Evolutionary conservation across 306 rosid species (phyloP), one percentile per base, ranked within the genome.

Genomic region (Leucaena leucocephala): DNA sequence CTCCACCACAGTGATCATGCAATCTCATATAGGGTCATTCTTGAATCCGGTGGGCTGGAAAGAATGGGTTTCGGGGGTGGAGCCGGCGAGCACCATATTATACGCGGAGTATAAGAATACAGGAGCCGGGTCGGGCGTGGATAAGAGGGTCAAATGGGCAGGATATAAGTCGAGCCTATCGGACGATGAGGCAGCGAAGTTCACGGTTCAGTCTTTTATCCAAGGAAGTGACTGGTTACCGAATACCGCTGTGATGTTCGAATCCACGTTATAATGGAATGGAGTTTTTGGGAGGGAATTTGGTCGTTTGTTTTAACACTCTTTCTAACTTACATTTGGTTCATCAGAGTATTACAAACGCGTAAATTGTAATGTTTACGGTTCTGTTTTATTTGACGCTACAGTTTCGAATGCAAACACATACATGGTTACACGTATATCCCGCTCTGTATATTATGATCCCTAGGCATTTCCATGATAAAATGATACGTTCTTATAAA

Each of bases 1-100:
- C 74, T 86, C 94, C 7, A 90, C 94, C 38, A 88, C 92, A 0
- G 85, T 90, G 8, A 49, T 90, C 1, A 81, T 88, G 92, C 82
- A 77, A 71, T 83, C 94, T 1, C 55, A 49, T 0, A 83, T 90
- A 35, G 90, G 79, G 19, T 13, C 67, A 6, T 81, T 88, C 80
- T 62, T 90, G 77, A 35, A 90, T 34, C 83, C 90, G 21, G 7
- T 54, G 17, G 94, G 94, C 15, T 90, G 94, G 94, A 85, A 0
- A 35, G 83, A 46, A 58, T 90, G 92, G 94, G 81, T 88, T 16
- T 0, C 42, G 11, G 59, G 69, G 4, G 86, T 79, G 62, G 88
- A 83, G 19, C 94, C 94, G 7, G 87, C 94, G 1, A 79, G 10
- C 46, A 73, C 87, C 3, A 90, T 90, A 19, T 77, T 76, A 42